Conservation (phyloP, 768 basidiomycete species). For the Epithele typhae region DNA sequence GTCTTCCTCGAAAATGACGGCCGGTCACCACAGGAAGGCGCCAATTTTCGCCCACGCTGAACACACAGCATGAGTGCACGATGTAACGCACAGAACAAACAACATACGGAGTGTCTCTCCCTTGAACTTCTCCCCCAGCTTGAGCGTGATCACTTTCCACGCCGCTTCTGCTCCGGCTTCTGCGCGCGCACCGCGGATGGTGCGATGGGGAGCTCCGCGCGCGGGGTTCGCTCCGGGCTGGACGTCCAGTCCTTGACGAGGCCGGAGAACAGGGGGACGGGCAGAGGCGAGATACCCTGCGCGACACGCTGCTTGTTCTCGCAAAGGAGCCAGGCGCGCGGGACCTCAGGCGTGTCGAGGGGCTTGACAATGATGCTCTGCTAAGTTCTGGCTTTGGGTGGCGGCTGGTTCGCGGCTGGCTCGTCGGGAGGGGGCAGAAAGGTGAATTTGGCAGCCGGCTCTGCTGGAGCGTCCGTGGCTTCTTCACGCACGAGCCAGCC, state of each 20-base stretch:
- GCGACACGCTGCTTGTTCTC: slow-evolving; percentile 11
- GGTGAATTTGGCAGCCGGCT: no score
- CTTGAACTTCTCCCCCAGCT: slow-evolving; percentile 35
- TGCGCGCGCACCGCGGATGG: no score
- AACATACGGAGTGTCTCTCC: slow-evolving; percentile 63
- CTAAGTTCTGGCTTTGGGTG: slow-evolving; percentile 21
- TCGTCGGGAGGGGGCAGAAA: no score
- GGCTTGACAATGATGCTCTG: slow-evolving; percentile 64
- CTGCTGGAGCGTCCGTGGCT: not conserved
- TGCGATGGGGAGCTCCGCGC: no score
- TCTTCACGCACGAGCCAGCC: no score
- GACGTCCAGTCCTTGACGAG: no score
- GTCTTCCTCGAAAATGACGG: slow-evolving; percentile 59
- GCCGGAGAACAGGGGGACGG: no score
- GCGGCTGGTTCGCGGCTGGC: no score
- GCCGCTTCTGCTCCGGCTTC: not conserved
- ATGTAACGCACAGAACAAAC: not conserved
- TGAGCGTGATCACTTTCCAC: slow-evolving; percentile 24
- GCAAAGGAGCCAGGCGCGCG: slow-evolving; percentile 42
- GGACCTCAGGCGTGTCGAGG: slow-evolving; percentile 66
- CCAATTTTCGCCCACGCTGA: slow-evolving; percentile 84
- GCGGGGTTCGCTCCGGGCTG: no score
- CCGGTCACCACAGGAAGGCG: slow-evolving; percentile 86
- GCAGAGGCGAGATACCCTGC: no score
- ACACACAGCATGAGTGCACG: not conserved